A percentile compares a stretch with the other conserved stretches of the same genome.
These are phyloP conservation scores for Diatrype stigma DNA, from an alignment of 2,329 filamentous ascomycete species.

Conservation along the genomic window DNA sequence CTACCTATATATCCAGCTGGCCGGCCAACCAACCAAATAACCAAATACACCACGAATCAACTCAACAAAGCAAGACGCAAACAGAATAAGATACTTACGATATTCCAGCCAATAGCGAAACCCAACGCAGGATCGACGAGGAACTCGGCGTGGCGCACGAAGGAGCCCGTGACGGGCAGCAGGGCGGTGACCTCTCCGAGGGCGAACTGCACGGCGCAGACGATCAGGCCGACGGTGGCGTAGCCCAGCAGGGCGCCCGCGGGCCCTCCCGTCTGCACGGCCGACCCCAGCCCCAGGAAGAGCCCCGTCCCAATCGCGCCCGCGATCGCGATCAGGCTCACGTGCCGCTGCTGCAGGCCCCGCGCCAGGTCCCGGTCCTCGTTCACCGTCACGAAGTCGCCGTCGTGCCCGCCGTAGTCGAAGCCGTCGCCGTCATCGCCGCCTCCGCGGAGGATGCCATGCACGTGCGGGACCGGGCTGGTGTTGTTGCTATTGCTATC, in stretches of 20 bases:
- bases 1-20: too few relatives aligned
- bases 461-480: too few relatives aligned
- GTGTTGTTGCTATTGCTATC: too few relatives aligned
- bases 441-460: too few relatives aligned
- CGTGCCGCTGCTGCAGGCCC: constrained; percentile 49
- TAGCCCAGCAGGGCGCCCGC: constrained; percentile 48
- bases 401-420: constrained; percentile 23
- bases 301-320: constrained; percentile 59
- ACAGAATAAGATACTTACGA: constrained; percentile 15
- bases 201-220: constrained; percentile 55
- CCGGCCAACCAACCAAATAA: too few relatives aligned
- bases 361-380: constrained; percentile 48
- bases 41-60: not conserved
- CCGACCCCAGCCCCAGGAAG: constrained; percentile 54
- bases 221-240: constrained; percentile 51
- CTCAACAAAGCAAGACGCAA: too few relatives aligned
- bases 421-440: too few relatives aligned
- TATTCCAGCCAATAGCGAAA: constrained; percentile 50
- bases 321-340: constrained; percentile 60
- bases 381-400: constrained; percentile 41
- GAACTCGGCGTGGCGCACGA: constrained; percentile 56
- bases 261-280: constrained; percentile 47
- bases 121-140: constrained; percentile 59
- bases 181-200: constrained; percentile 58
- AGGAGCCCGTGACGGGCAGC: constrained; percentile 59